Base-by-base conservation (phyloP, 768 basidiomycete species). In the Phlebiopsis gigantea region DNA sequence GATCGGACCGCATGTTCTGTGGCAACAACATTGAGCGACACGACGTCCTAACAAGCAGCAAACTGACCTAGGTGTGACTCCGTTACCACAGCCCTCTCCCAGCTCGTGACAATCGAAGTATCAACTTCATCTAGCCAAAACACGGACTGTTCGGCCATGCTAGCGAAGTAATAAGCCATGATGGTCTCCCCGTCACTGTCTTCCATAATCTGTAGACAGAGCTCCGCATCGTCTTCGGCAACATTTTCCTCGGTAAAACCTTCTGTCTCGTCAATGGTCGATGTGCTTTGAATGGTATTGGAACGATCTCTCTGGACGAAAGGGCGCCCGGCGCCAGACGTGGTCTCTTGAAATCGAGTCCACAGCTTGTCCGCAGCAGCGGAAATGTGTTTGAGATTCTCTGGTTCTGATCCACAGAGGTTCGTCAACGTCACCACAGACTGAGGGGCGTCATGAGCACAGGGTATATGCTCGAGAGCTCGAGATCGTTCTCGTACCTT, bases 51-150 rank as follows among this genome's bases (percentile, higher is more conserved):
- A n/a, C n/a, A n/a, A n/a, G 34, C 12, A 39, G 2, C 17, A 39
- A 34, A 14, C 24, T 44, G 9, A 53, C 57, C 52, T 12, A 58
- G 41, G 46, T 58, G 57, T 31, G 28, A 28, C 25, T 53, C 51
- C 2, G 51, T 45, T n/a, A 48, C 24, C 2, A 43, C 43, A 5
- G 45, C 39, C 17, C 43, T 9, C 8, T 22, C 21, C 12, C n/a
- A 44, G 2, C 22, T 4, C 6, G 55, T 57, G 4, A 61, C 22
- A 3, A 56, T 21, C 3, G 44, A 24, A 1, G 28, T 42, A 14
- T 55, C 50, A 3, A 63, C 62, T 30, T 57, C 51, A 8, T 63
- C 58, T 19, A 63, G 29, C 62, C 62, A 63, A 44, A 61, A 59
- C 2, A 63, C 44, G 17, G 50, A 43, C 26, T 53, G 46, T 1